Percentiles rank a stretch among this genome's conserved stretches.
Conservation (phyloP, 73 alveolate species). For the Effrenium voratum region DNA sequence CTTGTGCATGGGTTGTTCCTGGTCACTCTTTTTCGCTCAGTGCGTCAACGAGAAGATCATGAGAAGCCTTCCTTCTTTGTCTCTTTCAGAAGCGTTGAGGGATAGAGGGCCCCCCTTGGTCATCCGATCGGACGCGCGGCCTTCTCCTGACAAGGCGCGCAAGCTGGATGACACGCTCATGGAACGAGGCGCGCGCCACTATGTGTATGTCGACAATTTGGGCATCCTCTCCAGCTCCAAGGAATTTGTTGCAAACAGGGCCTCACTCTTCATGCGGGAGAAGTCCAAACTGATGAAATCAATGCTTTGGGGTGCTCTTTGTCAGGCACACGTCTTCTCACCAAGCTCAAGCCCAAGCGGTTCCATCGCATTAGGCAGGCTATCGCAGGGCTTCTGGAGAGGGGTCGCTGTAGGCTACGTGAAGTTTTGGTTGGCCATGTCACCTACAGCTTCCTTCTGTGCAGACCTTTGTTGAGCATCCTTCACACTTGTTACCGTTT, state of each 20-base stretch:
- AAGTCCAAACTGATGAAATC: not conserved
- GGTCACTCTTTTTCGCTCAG: slow-evolving; percentile 13
- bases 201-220: slow-evolving; percentile 1
- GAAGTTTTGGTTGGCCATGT: slow-evolving; percentile 1
- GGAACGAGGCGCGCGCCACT: not conserved
- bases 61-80: not conserved
- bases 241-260: not conserved
- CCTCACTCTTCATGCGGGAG: slow-evolving; percentile 1
- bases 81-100: not conserved
- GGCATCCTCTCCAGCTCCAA: not conserved
- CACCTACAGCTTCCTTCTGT: not conserved
- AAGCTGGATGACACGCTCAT: not conserved
- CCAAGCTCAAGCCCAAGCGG: not conserved
- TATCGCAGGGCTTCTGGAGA: not conserved
- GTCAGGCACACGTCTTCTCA: not conserved
- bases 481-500: not conserved
- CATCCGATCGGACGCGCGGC: not conserved
- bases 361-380: not conserved
- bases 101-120: not conserved
- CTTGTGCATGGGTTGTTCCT: not conserved
- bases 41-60: not conserved
- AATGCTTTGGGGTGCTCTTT: not conserved
- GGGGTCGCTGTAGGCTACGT: not conserved
- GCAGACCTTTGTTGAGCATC: not conserved
- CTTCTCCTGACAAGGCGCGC: too few relatives aligned